A percentile compares a stretch with the other conserved stretches of the same genome.
Evolutionary conservation across 805 yeast species (phyloP).

Genomic region (Candida ficus): DNA sequence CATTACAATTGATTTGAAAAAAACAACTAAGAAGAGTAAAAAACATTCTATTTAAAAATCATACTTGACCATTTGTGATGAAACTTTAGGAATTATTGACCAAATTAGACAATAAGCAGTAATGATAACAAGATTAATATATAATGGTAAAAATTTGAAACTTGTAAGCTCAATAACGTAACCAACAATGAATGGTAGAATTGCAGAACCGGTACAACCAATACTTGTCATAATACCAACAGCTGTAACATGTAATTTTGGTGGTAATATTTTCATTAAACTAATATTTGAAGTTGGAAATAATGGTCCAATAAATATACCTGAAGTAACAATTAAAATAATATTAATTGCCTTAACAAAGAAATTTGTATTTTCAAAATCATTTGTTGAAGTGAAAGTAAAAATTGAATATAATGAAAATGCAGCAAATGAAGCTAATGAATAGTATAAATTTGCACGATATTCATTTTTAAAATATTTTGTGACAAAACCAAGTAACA

Average conservation of each 20-base stretch:
- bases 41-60: constrained; percentile 6
- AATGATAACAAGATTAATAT: constrained; percentile 9
- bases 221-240: constrained; percentile 72
- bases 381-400: constrained; percentile 27
- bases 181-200: constrained; percentile 64
- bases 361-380: constrained; percentile 25
- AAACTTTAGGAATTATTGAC: constrained; percentile 9
- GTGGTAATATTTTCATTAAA: constrained; percentile 58
- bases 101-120: constrained; percentile 10
- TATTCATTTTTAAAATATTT: constrained; percentile 41
- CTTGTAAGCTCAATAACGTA: constrained; percentile 23
- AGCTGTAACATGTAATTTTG: constrained; percentile 54
- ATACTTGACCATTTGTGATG: constrained; percentile 1
- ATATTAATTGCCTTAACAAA: constrained; percentile 7
- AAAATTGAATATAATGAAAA: constrained; percentile 17
- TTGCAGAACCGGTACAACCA: constrained; percentile 83
- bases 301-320: constrained; percentile 62
- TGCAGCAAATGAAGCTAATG: constrained; percentile 30
- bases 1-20: too few relatives aligned
- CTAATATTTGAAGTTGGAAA: constrained; percentile 71
- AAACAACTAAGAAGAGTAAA: too few relatives aligned
- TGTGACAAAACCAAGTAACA: constrained; percentile 52
- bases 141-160: constrained; percentile 23
- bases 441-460: constrained; percentile 30
- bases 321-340: constrained; percentile 35